A percentile compares a stretch with the other conserved stretches of the same genome.
Evolutionary conservation across 139 green algal species (phyloP).

Genomic region (Eudorina sp.): DNA sequence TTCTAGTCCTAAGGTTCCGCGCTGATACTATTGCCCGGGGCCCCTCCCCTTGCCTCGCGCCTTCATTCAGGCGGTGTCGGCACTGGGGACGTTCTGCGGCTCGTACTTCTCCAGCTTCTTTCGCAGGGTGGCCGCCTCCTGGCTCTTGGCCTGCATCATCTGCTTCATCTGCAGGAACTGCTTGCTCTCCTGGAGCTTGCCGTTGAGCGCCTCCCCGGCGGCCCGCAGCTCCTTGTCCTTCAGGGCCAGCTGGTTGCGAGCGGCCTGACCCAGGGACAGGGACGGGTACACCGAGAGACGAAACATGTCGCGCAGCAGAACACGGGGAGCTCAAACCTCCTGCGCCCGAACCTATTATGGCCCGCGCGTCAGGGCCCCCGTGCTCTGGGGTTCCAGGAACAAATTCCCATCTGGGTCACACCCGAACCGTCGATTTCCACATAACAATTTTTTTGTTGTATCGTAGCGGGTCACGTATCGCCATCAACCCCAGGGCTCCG

Average conservation of each 20-base stretch:
- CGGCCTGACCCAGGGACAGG: background rate
- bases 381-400: no score
- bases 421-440: no score
- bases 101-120: constrained; percentile 67
- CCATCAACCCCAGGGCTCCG: no score
- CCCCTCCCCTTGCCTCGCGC: no score
- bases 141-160: constrained; percentile 70
- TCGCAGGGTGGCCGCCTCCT: constrained; percentile 66
- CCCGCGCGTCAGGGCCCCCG: background rate
- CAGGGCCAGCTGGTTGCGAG: constrained; percentile 20
- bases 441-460: no score
- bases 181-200: constrained; percentile 60
- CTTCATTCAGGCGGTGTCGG: constrained; percentile 37
- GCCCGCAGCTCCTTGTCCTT: constrained; percentile 51
- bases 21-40: no score
- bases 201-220: constrained; percentile 13
- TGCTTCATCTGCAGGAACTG: constrained; percentile 73
- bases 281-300: background rate
- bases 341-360: no score
- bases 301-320: no score
- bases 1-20: no score
- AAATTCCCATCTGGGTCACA: no score
- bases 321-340: background rate
- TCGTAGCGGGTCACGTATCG: no score
- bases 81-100: constrained; percentile 59